These are phyloP conservation scores for Bombardia bombarda DNA, from an alignment of 495 filamentous ascomycete species.

Conservation along the genomic window DNA sequence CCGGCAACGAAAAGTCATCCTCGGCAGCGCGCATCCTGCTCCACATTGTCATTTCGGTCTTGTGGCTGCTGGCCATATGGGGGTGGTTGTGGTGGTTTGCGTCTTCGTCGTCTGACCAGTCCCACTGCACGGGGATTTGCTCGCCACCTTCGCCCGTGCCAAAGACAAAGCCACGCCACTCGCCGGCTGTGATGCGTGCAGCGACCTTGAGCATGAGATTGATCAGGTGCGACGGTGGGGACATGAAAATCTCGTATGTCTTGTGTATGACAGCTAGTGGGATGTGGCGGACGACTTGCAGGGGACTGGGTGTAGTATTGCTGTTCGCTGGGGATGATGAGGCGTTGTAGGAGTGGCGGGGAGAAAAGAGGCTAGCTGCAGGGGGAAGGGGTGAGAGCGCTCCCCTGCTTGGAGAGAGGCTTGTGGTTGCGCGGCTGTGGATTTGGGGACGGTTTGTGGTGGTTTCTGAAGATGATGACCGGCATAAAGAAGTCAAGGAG, in stretches of 20 bases:
- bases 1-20: constrained; percentile 7
- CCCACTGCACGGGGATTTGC: constrained; percentile 47
- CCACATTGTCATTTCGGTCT: background rate
- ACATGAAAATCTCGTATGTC: constrained; percentile 64
- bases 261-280: constrained; percentile 63
- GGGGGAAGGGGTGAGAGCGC: constrained; percentile 65
- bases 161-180: constrained; percentile 44
- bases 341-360: too few species aligned
- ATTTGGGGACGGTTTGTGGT: constrained; percentile 9
- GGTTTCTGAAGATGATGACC: constrained; percentile 1
- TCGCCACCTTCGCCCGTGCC: constrained; percentile 41
- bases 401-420: constrained; percentile 45
- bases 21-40: constrained; percentile 7
- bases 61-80: constrained; percentile 13
- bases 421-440: constrained; percentile 23
- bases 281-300: constrained; percentile 43
- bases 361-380: constrained; percentile 54
- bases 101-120: constrained; percentile 40
- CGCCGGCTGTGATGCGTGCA: constrained; percentile 60
- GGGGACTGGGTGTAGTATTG: constrained; percentile 7
- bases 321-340: constrained; percentile 1
- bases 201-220: constrained; percentile 73
- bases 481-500: background rate
- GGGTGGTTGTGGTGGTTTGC: constrained; percentile 11
- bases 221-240: constrained; percentile 68